Evolutionary conservation across 306 rosid species (phyloP).

Genomic region (Malus domestica): DNA sequence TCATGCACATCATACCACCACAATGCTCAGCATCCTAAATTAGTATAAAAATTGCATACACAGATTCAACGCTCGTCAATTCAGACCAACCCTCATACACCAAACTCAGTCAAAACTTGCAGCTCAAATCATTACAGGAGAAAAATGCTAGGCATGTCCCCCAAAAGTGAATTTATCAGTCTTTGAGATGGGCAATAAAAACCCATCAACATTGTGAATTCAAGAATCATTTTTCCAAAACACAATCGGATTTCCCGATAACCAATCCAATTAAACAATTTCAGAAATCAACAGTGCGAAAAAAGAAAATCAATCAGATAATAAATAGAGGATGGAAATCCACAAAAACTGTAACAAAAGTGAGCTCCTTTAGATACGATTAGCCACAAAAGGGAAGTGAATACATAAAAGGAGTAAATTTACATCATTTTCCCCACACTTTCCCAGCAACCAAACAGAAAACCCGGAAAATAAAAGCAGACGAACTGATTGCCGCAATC

Average conservation of each 20-base stretch:
- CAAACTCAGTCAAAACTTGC: not conserved
- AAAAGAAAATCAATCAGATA: not conserved
- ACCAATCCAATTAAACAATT: not conserved
- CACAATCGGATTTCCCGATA: not conserved
- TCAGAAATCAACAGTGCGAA: not conserved
- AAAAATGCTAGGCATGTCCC: not conserved
- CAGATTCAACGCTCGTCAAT: not conserved
- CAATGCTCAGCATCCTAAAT: not conserved
- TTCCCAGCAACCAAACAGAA: slow-evolving; percentile 10
- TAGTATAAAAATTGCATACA: not conserved
- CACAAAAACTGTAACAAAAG: not conserved
- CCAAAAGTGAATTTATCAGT: not conserved
- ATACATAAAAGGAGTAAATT: not conserved
- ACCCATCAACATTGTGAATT: not conserved
- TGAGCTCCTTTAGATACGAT: not conserved
- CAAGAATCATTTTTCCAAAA: not conserved
- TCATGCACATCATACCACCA: not conserved
- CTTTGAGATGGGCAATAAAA: not conserved
- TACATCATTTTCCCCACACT: not conserved
- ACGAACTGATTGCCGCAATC: not conserved
- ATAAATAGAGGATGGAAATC: not conserved
- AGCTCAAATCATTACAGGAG: not conserved
- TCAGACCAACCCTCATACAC: not conserved
- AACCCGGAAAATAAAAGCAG: not conserved
- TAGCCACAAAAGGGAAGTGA: not conserved